These are phyloP conservation scores for Puccinia triticina DNA, from an alignment of 1,284 basidiomycete genomes.

Conservation along the genomic window DNA sequence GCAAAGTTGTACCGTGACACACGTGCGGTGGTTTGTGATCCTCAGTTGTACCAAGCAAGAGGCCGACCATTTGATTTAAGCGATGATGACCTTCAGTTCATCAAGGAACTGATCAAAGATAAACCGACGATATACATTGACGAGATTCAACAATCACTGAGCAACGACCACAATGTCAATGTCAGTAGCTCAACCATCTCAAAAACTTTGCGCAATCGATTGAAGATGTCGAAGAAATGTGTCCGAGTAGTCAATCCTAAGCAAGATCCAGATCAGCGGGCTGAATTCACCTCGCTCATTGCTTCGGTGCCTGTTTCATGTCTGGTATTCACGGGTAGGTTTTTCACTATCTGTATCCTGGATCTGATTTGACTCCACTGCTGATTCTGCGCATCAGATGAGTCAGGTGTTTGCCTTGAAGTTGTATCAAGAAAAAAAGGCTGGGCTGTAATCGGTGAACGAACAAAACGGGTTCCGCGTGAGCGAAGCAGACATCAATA, in stretches of 20 bases:
- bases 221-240: background rate
- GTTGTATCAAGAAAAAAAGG: no score
- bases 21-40: background rate
- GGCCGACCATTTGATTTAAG: background rate
- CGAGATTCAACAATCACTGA: background rate
- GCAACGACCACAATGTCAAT: background rate
- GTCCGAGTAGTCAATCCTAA: background rate
- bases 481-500: no score
- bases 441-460: no score
- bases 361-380: background rate
- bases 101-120: background rate
- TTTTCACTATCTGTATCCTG: background rate
- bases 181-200: background rate
- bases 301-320: background rate
- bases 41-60: background rate
- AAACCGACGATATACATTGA: background rate
- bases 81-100: background rate
- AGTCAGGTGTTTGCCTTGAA: background rate
- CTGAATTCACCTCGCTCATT: background rate
- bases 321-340: background rate
- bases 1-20: background rate
- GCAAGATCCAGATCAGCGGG: background rate
- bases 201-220: background rate
- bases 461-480: no score
- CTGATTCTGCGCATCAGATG: background rate